phyloP scores from a whole-genome alignment of 345 rosid species.

The Triadica sebifera region DNA sequence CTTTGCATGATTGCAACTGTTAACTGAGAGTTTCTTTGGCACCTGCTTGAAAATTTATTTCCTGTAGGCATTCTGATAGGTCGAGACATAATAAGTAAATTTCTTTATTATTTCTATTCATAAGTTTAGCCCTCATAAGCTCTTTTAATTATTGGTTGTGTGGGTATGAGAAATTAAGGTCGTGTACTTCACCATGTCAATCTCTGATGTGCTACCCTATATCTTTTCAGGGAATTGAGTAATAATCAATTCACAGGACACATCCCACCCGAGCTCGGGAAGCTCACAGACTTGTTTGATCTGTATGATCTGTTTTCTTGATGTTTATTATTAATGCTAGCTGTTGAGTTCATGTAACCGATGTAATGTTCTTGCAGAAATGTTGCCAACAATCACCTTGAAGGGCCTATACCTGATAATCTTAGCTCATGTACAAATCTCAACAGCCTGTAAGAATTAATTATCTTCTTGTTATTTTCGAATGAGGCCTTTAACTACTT shows the following conservation, averaged over 20 bases:
- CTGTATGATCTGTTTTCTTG: constrained; percentile 50
- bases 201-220: not conserved
- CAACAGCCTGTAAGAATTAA: constrained; percentile 71
- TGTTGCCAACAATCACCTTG: constrained; percentile 75
- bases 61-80: not conserved
- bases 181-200: not conserved
- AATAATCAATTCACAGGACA: constrained; percentile 68
- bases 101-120: no score
- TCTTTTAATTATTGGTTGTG: no score
- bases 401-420: constrained; percentile 84
- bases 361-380: constrained; percentile 46
- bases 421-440: constrained; percentile 87
- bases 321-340: not conserved
- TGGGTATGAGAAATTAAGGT: not conserved
- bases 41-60: not conserved
- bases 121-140: no score
- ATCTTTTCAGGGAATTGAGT: constrained; percentile 74
- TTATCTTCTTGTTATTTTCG: constrained; percentile 25
- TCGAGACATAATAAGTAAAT: not conserved
- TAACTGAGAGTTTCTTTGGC: not conserved
- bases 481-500: constrained; percentile 19
- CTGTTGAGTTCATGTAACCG: not conserved
- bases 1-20: not conserved
- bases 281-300: constrained; percentile 90
- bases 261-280: constrained; percentile 91